Evolutionary conservation across 768 basidiomycete species (phyloP), one percentile per base, ranked within the genome.

Genomic region (Antrodiella citrinella): DNA sequence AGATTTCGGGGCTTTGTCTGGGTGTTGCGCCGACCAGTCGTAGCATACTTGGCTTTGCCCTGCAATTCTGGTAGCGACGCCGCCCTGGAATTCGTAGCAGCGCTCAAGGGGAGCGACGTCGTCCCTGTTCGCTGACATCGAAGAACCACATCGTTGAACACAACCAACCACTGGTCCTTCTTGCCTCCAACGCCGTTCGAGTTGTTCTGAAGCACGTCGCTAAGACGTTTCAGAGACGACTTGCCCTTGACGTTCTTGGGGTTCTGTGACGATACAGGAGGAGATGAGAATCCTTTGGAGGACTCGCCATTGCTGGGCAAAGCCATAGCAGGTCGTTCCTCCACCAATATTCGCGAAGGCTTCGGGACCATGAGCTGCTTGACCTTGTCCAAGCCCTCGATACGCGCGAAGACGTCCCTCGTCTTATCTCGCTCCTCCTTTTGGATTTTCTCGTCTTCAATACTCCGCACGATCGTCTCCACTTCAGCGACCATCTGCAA

Each of bases 401-500:
- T 97, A 5, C 96, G 82, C 3, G 94, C 96, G 57, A 96, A 89
- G 2, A 91, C 86, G 65, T 99, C 95, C 12, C 95, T 75, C 2
- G 94, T 96, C 72, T 86, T 88, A 68, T 96, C 91, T 25, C 95
- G 82, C 64, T 95, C 92, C 63, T 98, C 95, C 67, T 91, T 91
- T 64, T 89, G 86, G 49, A 92, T 88, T 73, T 98, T 98, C 72
- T 99, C 93, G 59, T 97, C 95, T 66, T 99, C 95, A 50, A 99
- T 97, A 54, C 88, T 90, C 42, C 95, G 78, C 44, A 99, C 95
- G 59, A 98, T 95, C 18, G 78, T 83, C 69, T 99, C 96, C 4
- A 99, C 90, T 66, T 98, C 93, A 18, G 92, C 91, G 1, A 97
- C 93, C 90, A 98, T 95, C 63, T 86, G 85, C 39, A 95, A 72